phyloP scores from a whole-genome alignment of 345 rosid genomes.

The Camelina neglecta region DNA sequence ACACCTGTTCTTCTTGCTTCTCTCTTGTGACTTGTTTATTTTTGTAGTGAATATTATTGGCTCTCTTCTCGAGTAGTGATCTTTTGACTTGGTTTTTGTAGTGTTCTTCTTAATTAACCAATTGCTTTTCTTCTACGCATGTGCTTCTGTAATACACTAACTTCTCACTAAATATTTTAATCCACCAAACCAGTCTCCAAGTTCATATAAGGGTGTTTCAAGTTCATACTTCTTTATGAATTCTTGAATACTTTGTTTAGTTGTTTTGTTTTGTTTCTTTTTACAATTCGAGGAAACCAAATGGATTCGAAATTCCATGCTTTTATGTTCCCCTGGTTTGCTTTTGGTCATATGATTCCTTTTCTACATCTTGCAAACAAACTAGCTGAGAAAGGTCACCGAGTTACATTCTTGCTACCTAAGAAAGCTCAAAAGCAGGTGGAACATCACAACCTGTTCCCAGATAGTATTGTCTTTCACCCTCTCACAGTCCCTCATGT shows the following conservation, averaged over 20 bases:
- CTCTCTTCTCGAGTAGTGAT: background rate
- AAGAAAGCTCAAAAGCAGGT: constrained; percentile 44
- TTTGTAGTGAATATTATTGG: background rate
- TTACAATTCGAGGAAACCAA: background rate
- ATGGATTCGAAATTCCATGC: constrained; percentile 32
- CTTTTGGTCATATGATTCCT: constrained; percentile 61
- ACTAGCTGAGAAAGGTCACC: constrained; percentile 55
- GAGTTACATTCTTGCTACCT: constrained; percentile 52
- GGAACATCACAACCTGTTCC: constrained; percentile 44
- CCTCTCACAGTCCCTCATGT: constrained; percentile 48
- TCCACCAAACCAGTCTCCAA: background rate
- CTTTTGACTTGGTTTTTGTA: background rate
- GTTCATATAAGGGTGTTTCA: background rate
- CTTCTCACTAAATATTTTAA: background rate
- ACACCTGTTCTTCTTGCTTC: background rate
- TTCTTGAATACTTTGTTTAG: background rate
- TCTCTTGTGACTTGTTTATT: background rate
- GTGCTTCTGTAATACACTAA: background rate
- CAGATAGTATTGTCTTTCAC: constrained; percentile 46
- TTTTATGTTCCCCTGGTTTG: constrained; percentile 64
- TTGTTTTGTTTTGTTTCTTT: background rate
- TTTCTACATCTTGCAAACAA: constrained; percentile 58
- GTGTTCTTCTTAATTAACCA: background rate
- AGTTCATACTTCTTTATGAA: background rate
- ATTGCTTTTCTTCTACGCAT: background rate